phyloP scores from a whole-genome alignment of 1,284 basidiomycete genomes.

The Cutaneotrichosporon sp. region DNA sequence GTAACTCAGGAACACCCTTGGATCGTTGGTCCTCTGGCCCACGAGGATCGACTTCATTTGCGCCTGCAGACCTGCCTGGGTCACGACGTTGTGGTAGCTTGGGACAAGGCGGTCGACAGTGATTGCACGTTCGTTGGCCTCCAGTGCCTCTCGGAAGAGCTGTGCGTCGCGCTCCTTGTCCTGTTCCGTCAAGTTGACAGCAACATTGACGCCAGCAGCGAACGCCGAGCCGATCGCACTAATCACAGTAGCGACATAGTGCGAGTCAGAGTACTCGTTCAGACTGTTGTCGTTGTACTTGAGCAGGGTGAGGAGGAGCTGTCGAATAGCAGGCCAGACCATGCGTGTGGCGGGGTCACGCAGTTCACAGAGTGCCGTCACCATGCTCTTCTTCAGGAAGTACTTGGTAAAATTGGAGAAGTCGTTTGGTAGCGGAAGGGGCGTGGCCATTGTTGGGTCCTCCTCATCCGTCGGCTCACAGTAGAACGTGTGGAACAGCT shows the following conservation, averaged over 20 bases:
- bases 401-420: conserved; percentile 89
- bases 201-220: conserved; percentile 26
- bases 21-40: conserved; percentile 73
- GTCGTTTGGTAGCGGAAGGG: conserved; percentile 87
- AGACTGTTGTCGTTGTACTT: conserved; percentile 92
- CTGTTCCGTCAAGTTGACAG: conserved; percentile 8
- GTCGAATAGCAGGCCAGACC: conserved; percentile 76
- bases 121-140: conserved; percentile 83
- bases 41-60: conserved; percentile 73
- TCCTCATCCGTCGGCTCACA: conserved; percentile 82
- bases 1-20: conserved; percentile 76
- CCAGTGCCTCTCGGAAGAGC: conserved; percentile 64
- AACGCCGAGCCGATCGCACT: conserved; percentile 62
- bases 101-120: conserved; percentile 94
- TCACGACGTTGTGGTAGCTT: conserved; percentile 89
- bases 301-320: conserved; percentile 84
- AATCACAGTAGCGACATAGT: conserved; percentile 84
- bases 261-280: conserved; percentile 86
- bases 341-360: conserved; percentile 30
- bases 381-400: conserved; percentile 70
- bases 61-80: conserved; percentile 82
- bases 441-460: conserved; percentile 75
- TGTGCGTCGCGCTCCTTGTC: conserved; percentile 32
- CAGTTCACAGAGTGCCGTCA: conserved; percentile 35
- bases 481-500: conserved; percentile 81